Percentiles rank a stretch among this genome's conserved stretches.
Evolutionary conservation across 2,329 filamentous ascomycete genomes (phyloP).

Genomic region (Albifimbria verrucaria): DNA sequence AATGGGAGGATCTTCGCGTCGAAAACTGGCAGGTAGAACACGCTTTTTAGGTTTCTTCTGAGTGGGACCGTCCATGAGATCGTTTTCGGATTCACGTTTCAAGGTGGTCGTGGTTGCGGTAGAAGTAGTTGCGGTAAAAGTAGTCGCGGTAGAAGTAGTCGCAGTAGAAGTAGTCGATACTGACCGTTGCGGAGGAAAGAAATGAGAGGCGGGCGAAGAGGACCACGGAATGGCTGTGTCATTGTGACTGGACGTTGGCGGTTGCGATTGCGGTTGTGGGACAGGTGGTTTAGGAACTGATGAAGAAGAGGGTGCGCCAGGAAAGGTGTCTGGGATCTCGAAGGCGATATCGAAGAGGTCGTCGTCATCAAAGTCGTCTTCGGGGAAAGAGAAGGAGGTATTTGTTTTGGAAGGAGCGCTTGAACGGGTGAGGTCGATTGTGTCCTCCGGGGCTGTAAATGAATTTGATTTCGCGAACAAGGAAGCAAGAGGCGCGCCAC

Average conservation of each 20-base stretch:
- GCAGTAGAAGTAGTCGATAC: constrained; percentile 9
- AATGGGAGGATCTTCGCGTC: constrained; percentile 18
- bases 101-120: constrained; percentile 16
- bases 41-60: constrained; percentile 55
- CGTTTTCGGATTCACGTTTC: constrained; percentile 40
- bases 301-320: constrained; percentile 24
- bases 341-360: constrained; percentile 66
- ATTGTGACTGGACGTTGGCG: constrained; percentile 22
- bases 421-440: constrained; percentile 32
- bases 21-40: constrained; percentile 49
- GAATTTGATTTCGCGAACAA: constrained; percentile 44
- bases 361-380: constrained; percentile 84
- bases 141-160: constrained; percentile 6
- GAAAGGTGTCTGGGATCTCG: constrained; percentile 55
- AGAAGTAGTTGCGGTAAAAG: constrained; percentile 6
- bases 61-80: constrained; percentile 17
- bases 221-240: constrained; percentile 64
- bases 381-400: constrained; percentile 56
- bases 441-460: constrained; percentile 33
- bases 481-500: constrained; percentile 31
- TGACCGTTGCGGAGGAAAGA: constrained; percentile 28
- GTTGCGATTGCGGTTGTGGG: constrained; percentile 23
- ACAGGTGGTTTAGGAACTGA: constrained; percentile 12
- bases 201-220: constrained; percentile 55
- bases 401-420: constrained; percentile 22